Evolutionary conservation across 1,139 yeast genomes (phyloP), one percentile per base, ranked within the genome.

Genomic region (Geotrichum macrosporum): DNA sequence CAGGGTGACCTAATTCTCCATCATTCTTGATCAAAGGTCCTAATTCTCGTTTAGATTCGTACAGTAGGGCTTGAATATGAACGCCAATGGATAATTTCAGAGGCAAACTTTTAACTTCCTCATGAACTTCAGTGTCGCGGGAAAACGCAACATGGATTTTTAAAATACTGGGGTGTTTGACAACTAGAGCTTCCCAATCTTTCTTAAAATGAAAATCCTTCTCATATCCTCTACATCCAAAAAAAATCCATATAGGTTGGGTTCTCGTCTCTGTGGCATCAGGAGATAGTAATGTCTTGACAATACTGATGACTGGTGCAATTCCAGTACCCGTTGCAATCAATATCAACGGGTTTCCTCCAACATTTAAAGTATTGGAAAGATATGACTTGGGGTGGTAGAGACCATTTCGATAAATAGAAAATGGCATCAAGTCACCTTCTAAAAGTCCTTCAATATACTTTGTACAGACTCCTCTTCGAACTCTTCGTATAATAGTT

Each of bases 261-360:
- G 24, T 26, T 26, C 49, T 32, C 10, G 42, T 24, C 6, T 35
- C 43, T 10, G 44, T 42, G 5, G 41, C 40, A 13, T 36, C 26
- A 29, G 44, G 44, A 3, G 49, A 35, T 1, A 42, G 31, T 1
- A 33, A 37, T 6, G 51, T 35, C 16, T 41, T 27, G 5, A 40
- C 35, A 4, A 44, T 29, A 13, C 42, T 41, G 2, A 44, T 35
- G 75, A 88, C 79, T 1, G 96, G 96, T 0, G 97, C 96, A 6
- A 89, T 71, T 1, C 97, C 97, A 0, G 96, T 89, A 5, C 96
- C 97, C 0, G 96, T 94, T 0, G 92, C 81, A 5, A 88, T 74
- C 76, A 88, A 71, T 4, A 88, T 68, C 27, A 84, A 66, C 0
- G 95, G 94, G 1, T 68, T 69, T 2, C 56, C 54, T 42, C 57